These are phyloP conservation scores for Umbelopsis vinacea DNA, from an alignment of 192 early-diverging fungal species.

Conservation along the genomic window DNA sequence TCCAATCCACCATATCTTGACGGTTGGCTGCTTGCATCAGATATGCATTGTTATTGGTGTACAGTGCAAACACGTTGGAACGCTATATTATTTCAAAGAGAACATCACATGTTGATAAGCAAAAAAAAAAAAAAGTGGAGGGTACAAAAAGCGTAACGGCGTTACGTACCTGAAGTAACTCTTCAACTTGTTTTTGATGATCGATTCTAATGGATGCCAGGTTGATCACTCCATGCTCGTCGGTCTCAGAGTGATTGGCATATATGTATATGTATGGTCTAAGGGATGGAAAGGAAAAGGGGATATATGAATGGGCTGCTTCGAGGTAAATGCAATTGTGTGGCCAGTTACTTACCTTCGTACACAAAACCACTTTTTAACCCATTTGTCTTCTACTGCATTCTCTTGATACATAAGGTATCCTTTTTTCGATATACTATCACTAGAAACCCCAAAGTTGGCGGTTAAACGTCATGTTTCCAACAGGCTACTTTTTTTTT, in stretches of 20 bases:
- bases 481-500: too few species aligned
- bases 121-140: neutral
- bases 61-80: constrained; percentile 71
- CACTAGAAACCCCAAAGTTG: constrained; percentile 28
- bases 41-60: constrained; percentile 65
- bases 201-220: constrained; percentile 68
- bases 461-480: too few species aligned
- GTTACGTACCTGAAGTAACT: constrained; percentile 61
- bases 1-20: constrained; percentile 72
- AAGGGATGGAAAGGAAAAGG: constrained; percentile 31
- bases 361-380: constrained; percentile 79
- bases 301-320: neutral
- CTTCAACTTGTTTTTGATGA: constrained; percentile 58
- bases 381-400: constrained; percentile 67
- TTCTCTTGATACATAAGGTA: constrained; percentile 58
- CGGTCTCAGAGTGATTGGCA: constrained; percentile 59
- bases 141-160: constrained; percentile 37
- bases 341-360: constrained; percentile 47
- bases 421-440: constrained; percentile 59
- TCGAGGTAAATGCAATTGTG: too few species aligned
- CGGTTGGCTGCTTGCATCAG: constrained; percentile 66
- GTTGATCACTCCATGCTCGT: constrained; percentile 79
- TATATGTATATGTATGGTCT: constrained; percentile 85
- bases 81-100: constrained; percentile 41
- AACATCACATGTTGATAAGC: constrained; percentile 19